Evolutionary conservation across 2,329 filamentous ascomycete species (phyloP).

Genomic region (Furcasterigmium sp.): DNA sequence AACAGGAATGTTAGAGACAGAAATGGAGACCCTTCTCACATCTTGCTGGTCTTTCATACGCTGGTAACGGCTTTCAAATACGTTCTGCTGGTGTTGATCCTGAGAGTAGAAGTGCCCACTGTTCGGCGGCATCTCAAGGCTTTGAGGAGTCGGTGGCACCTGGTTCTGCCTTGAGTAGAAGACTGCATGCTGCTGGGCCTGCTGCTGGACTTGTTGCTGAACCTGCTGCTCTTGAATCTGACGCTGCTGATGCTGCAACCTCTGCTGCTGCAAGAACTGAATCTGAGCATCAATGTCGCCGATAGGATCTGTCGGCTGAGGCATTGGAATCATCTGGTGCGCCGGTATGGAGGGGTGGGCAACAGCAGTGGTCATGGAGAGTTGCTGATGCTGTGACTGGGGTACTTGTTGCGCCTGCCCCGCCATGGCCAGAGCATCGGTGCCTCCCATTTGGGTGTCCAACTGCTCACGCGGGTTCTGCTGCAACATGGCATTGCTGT

Average conservation of each 20-base stretch:
- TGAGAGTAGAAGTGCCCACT: conserved; percentile 55
- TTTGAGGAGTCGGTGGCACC: conserved; percentile 75
- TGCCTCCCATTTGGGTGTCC: conserved; percentile 46
- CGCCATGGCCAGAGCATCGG: conserved; percentile 31
- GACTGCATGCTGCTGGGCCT: conserved; percentile 29
- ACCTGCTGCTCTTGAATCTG: conserved; percentile 53
- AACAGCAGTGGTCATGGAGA: conserved; percentile 42
- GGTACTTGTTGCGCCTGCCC: conserved; percentile 6
- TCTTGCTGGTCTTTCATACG: conserved; percentile 66
- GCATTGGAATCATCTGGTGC: conserved; percentile 38
- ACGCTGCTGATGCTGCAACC: conserved; percentile 54
- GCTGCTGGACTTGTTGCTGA: conserved; percentile 26
- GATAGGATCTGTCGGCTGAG: conserved; percentile 45
- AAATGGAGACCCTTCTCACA: conserved; percentile 30
- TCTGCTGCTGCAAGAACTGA: conserved; percentile 59
- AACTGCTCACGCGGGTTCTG: conserved; percentile 31
- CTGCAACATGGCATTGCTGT: conserved; percentile 33
- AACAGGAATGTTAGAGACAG: background rate
- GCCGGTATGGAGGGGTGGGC: conserved; percentile 40
- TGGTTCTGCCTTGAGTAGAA: conserved; percentile 50
- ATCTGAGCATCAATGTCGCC: conserved; percentile 61
- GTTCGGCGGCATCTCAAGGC: conserved; percentile 66
- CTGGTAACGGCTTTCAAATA: conserved; percentile 60
- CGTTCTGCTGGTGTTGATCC: conserved; percentile 49
- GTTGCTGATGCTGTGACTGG: conserved; percentile 25